phyloP scores from a whole-genome alignment of 352 stramenopile genomes.

The Pythium phragmiticola region DNA sequence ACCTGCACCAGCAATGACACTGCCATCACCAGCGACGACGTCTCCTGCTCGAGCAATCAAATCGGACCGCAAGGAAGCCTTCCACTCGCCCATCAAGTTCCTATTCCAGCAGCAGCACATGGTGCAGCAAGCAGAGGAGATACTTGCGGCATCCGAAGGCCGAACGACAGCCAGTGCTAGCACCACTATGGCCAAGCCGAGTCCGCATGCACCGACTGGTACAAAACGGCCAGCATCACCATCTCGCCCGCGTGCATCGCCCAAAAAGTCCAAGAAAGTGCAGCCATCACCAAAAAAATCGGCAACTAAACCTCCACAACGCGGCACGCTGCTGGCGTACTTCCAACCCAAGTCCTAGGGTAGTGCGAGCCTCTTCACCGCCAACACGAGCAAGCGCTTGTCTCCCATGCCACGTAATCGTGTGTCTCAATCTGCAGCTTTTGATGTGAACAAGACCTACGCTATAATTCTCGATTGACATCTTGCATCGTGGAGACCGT shows the following conservation, averaged over 20 bases:
- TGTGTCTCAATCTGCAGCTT: too few species aligned
- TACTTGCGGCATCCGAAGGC: constrained; percentile 14
- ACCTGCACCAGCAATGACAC: background rate
- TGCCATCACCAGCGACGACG: background rate
- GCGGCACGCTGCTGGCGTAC: constrained; percentile 47
- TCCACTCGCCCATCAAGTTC: constrained; percentile 23
- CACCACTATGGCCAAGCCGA: background rate
- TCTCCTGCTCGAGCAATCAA: constrained; percentile 12
- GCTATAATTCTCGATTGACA: too few species aligned
- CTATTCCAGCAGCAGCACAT: constrained; percentile 26
- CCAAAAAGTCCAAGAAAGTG: constrained; percentile 20
- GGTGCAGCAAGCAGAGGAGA: constrained; percentile 24
- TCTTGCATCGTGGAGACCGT: too few species aligned
- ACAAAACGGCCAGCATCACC: constrained; percentile 28
- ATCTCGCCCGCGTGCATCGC: constrained; percentile 23
- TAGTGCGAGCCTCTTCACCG: too few species aligned
- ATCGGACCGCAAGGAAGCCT: constrained; percentile 21
- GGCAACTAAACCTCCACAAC: constrained; percentile 28
- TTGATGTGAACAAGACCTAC: too few species aligned
- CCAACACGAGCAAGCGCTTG: too few species aligned
- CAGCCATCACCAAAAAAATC: constrained; percentile 28
- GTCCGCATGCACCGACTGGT: constrained; percentile 2
- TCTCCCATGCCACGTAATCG: too few species aligned
- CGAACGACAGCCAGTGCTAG: background rate
- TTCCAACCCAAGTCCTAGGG: constrained; percentile 43